A percentile compares a stretch with the other conserved stretches of the same genome.
phyloP scores from a whole-genome alignment of 2,329 filamentous ascomycete genomes.

The Microsporum audouinii region DNA sequence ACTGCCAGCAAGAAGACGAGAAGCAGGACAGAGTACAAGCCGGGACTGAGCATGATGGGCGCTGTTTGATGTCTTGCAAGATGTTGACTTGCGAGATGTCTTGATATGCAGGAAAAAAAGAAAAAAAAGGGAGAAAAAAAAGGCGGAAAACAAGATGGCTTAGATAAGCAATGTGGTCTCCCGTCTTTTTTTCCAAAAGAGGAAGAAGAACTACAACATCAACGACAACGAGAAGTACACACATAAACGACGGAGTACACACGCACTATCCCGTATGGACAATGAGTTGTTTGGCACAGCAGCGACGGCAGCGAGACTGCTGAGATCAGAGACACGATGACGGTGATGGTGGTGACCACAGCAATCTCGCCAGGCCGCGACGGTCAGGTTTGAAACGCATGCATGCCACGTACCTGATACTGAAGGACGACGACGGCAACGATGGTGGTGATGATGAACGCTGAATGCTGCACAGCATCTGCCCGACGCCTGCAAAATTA shows the following conservation, averaged over 20 bases:
- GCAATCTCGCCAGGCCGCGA: neutral
- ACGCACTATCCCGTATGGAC: neutral
- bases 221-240: neutral
- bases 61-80: neutral
- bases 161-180: neutral
- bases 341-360: neutral
- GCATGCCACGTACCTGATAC: conserved; percentile 1
- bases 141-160: neutral
- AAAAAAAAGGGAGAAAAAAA: neutral
- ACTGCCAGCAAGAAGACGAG: neutral
- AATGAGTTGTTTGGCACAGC: neutral
- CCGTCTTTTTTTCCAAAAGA: neutral
- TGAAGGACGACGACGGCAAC: neutral
- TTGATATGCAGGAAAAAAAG: neutral
- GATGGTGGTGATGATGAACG: neutral
- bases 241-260: too few relatives aligned
- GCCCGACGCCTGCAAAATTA: neutral
- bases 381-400: neutral
- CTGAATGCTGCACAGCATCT: neutral
- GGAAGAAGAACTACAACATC: neutral
- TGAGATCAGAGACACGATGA: neutral
- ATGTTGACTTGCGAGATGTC: neutral
- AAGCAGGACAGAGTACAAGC: neutral
- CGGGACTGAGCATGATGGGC: neutral
- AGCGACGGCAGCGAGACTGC: neutral